Evolutionary conservation across 192 early-diverging fungal genomes (phyloP).

Genomic region (Linnemannia exigua): DNA sequence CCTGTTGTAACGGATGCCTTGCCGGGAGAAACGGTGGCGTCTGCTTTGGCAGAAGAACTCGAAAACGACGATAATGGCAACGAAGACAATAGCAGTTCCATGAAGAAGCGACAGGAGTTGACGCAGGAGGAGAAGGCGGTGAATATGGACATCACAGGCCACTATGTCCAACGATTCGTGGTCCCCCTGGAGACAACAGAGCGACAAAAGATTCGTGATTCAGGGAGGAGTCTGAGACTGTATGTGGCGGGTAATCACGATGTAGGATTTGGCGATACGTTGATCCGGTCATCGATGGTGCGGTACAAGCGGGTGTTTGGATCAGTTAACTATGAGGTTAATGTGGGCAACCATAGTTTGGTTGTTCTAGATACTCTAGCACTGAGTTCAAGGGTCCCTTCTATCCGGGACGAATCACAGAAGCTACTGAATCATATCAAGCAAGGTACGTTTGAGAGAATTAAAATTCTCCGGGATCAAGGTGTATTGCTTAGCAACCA

Average conservation of each 20-base stretch:
- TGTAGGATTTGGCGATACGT: constrained; percentile 82
- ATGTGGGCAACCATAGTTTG: constrained; percentile 72
- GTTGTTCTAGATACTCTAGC: constrained; percentile 85
- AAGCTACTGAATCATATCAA: constrained; percentile 62
- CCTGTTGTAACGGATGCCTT: neutral
- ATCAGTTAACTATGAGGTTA: constrained; percentile 65
- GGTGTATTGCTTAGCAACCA: no score
- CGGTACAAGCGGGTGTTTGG: constrained; percentile 70
- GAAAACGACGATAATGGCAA: neutral
- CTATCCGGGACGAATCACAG: constrained; percentile 64
- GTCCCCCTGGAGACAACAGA: constrained; percentile 15
- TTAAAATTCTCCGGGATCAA: no score
- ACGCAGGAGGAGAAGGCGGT: constrained; percentile 62
- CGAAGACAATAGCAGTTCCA: neutral
- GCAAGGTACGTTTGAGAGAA: no score
- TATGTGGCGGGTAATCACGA: constrained; percentile 95
- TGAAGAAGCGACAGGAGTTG: neutral
- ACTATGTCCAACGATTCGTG: constrained; percentile 18
- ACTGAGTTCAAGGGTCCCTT: constrained; percentile 61
- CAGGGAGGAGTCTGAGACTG: constrained; percentile 57
- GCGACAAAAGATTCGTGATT: constrained; percentile 25
- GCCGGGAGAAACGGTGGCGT: neutral
- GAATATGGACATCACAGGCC: constrained; percentile 52
- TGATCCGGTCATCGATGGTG: constrained; percentile 54
- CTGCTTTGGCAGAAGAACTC: neutral